Percentiles rank a stretch among this genome's conserved stretches.
Conservation (phyloP, 306 rosid species). For the Mimosa pudica region DNA sequence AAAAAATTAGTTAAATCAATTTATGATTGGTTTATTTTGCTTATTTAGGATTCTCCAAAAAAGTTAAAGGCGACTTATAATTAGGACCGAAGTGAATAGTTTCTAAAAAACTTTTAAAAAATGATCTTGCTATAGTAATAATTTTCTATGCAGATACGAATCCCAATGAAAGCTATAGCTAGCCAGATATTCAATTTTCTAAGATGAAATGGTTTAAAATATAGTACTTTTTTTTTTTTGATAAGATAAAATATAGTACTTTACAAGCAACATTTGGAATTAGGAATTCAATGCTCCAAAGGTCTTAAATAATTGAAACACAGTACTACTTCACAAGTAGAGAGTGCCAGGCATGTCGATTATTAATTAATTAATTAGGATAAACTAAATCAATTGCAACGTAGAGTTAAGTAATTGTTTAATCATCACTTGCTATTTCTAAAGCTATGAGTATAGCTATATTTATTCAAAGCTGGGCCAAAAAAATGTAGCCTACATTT, state of each 20-base stretch:
- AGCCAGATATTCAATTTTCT: too few species aligned
- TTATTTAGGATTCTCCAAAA: too few species aligned
- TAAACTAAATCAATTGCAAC: neutral
- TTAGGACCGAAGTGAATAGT: too few species aligned
- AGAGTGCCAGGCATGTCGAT: neutral
- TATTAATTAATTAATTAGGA: neutral
- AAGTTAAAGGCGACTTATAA: too few species aligned
- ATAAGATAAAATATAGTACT: too few species aligned
- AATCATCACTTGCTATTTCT: too few species aligned
- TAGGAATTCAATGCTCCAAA: neutral
- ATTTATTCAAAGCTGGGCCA: too few species aligned
- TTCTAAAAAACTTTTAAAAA: neutral
- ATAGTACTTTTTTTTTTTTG: too few species aligned
- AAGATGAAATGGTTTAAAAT: neutral
- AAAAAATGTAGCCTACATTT: too few species aligned
- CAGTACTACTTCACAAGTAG: neutral
- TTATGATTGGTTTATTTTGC: too few species aligned
- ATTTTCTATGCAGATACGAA: neutral
- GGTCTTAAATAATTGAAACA: neutral
- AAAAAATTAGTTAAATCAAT: too few species aligned
- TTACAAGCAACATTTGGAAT: neutral
- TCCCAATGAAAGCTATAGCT: neutral
- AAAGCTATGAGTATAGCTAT: too few species aligned
- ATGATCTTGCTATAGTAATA: neutral
- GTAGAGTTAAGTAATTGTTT: slow-evolving; percentile 1